These are phyloP conservation scores for Xylaria flabelliformis DNA, from an alignment of 495 filamentous ascomycete species.

Conservation along the genomic window DNA sequence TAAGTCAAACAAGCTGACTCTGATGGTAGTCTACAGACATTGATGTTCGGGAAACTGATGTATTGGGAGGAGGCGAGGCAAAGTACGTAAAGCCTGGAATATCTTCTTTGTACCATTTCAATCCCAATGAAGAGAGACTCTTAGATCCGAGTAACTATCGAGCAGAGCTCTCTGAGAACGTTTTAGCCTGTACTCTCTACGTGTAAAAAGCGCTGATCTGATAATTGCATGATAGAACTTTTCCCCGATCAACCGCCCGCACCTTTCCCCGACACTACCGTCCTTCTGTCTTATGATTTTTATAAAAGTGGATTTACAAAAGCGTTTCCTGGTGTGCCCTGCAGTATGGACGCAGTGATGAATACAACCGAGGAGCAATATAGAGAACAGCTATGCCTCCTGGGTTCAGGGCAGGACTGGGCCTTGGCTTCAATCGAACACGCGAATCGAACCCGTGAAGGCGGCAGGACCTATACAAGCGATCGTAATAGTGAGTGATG, in stretches of 20 bases:
- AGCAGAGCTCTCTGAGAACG: neutral
- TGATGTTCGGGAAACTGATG: conserved; percentile 7
- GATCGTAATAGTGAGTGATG: neutral
- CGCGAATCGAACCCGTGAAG: neutral
- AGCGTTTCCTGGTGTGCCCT: neutral
- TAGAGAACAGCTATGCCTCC: neutral
- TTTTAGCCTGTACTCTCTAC: neutral
- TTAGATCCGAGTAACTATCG: neutral
- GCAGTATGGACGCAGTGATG: neutral
- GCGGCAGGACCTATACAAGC: neutral
- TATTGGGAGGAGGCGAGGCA: neutral
- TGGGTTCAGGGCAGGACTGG: neutral
- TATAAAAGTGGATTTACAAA: neutral
- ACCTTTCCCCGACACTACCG: neutral
- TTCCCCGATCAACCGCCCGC: neutral
- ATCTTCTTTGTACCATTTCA: too few species aligned
- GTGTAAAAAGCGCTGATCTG: neutral
- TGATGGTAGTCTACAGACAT: neutral
- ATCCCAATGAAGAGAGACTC: too few species aligned
- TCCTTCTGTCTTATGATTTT: conserved; percentile 9
- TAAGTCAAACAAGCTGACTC: neutral
- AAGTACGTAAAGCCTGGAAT: neutral
- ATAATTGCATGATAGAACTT: neutral
- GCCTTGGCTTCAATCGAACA: neutral
- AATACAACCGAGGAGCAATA: neutral